These are phyloP conservation scores for Isoetes engelmannii DNA, from an alignment of 83 land plant species.

Conservation along the genomic window DNA sequence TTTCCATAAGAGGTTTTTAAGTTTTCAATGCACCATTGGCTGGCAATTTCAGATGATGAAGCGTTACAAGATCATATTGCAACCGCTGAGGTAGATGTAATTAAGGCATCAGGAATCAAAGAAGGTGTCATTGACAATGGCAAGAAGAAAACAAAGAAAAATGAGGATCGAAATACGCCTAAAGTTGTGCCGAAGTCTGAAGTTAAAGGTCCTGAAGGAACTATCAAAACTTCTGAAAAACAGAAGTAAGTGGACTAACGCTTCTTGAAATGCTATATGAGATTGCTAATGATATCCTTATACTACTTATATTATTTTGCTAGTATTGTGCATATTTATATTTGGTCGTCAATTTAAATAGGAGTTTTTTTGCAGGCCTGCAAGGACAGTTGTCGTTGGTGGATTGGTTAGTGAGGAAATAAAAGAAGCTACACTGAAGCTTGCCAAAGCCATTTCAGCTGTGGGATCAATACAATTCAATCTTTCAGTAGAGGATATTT, in stretches of 20 bases:
- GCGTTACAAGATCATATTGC: neutral
- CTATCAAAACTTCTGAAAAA: conserved; percentile 1
- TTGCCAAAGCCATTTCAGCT: conserved; percentile 48
- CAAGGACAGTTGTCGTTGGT: conserved; percentile 85
- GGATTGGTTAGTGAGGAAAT: conserved; percentile 56
- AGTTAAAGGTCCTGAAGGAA: neutral
- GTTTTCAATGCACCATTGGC: too few relatives aligned
- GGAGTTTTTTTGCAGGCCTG: conserved; percentile 47
- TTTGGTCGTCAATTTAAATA: too few relatives aligned
- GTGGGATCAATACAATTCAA: conserved; percentile 60
- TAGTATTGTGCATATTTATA: too few relatives aligned
- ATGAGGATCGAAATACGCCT: neutral
- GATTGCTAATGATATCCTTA: neutral
- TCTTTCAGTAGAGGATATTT: conserved; percentile 64
- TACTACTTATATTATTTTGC: neutral
- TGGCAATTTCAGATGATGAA: neutral
- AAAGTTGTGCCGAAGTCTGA: neutral
- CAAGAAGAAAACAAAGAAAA: neutral
- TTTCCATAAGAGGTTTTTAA: too few relatives aligned
- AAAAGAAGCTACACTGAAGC: conserved; percentile 53
- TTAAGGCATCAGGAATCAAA: neutral
- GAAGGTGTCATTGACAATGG: neutral
- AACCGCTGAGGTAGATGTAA: neutral
- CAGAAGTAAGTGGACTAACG: neutral
- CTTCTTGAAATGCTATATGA: neutral